Percentiles rank a stretch among this genome's conserved stretches.
Conservation (phyloP, 2,329 filamentous ascomycete genomes). For the Cladosporium sp. region DNA sequence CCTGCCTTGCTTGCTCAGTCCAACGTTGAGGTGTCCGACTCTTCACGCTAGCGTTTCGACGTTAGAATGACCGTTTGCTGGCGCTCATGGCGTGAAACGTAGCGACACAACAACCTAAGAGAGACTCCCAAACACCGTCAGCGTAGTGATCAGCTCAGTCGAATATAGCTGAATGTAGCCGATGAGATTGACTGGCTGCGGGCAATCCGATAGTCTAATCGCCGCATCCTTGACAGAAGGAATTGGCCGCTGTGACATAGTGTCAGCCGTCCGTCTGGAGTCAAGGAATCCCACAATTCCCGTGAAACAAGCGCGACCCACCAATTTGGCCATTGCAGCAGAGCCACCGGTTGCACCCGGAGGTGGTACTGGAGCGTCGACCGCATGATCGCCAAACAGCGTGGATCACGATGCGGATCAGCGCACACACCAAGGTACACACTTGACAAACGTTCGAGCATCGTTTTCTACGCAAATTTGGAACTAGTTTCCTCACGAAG, state of each 20-base stretch:
- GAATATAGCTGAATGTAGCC: background rate
- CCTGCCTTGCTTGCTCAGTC: no score
- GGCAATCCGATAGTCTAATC: background rate
- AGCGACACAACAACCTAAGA: background rate
- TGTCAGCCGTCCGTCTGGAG: background rate
- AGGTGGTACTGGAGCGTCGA: no score
- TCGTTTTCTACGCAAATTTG: no score
- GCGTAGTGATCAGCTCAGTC: background rate
- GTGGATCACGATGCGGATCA: no score
- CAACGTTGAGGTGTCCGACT: background rate
- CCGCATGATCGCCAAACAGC: no score
- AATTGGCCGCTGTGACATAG: background rate
- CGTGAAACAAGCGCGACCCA: no score
- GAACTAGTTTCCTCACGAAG: no score
- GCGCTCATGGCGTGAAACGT: slow-evolving; percentile 7
- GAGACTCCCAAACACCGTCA: background rate
- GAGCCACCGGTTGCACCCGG: no score
- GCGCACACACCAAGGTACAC: no score
- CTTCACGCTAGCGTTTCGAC: slow-evolving; percentile 5
- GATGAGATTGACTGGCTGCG: background rate
- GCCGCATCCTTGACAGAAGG: background rate
- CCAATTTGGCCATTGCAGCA: no score
- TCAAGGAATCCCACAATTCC: background rate
- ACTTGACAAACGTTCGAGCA: no score
- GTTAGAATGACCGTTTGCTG: background rate